A percentile compares a stretch with the other conserved stretches of the same genome.
phyloP scores from a whole-genome alignment of 2,329 filamentous ascomycete species.

The Aureobasidium sp. region DNA sequence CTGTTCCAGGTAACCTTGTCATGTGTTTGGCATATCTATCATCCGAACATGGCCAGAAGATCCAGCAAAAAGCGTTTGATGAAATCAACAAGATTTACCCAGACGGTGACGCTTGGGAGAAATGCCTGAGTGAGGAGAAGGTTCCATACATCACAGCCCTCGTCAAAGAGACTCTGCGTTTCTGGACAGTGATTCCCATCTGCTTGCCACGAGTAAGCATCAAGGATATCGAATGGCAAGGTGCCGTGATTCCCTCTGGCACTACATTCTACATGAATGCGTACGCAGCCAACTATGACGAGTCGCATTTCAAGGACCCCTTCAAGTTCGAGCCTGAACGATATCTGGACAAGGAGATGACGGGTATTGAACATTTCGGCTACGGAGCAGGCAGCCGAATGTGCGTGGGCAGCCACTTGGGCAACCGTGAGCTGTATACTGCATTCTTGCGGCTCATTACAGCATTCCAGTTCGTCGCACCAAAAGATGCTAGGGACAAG shows the following conservation, averaged over 20 bases:
- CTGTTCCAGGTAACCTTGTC: slow-evolving; percentile 68
- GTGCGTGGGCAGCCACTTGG: slow-evolving; percentile 33
- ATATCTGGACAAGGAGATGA: slow-evolving; percentile 48
- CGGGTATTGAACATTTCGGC: slow-evolving; percentile 39
- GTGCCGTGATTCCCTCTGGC: slow-evolving; percentile 59
- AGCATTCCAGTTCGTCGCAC: slow-evolving; percentile 38
- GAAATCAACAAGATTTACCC: slow-evolving; percentile 67
- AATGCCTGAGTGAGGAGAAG: slow-evolving; percentile 64
- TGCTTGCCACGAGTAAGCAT: slow-evolving; percentile 64
- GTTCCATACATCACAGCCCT: slow-evolving; percentile 68
- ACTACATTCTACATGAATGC: slow-evolving; percentile 77
- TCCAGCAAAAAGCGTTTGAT: slow-evolving; percentile 59
- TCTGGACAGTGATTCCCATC: slow-evolving; percentile 72
- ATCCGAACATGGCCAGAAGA: slow-evolving; percentile 56
- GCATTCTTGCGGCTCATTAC: slow-evolving; percentile 41
- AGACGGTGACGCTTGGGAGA: slow-evolving; percentile 65
- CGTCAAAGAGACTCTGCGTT: slow-evolving; percentile 69
- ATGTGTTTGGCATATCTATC: slow-evolving; percentile 71
- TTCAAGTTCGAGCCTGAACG: slow-evolving; percentile 59
- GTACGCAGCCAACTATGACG: slow-evolving; percentile 66
- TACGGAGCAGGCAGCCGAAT: slow-evolving; percentile 38
- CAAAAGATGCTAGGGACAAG: slow-evolving; percentile 31
- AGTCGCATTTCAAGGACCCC: slow-evolving; percentile 56
- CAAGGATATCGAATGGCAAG: slow-evolving; percentile 62
- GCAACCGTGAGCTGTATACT: slow-evolving; percentile 34